Evolutionary conservation across 1,139 yeast species (phyloP).

Genomic region (Yamadazyma blattariae): DNA sequence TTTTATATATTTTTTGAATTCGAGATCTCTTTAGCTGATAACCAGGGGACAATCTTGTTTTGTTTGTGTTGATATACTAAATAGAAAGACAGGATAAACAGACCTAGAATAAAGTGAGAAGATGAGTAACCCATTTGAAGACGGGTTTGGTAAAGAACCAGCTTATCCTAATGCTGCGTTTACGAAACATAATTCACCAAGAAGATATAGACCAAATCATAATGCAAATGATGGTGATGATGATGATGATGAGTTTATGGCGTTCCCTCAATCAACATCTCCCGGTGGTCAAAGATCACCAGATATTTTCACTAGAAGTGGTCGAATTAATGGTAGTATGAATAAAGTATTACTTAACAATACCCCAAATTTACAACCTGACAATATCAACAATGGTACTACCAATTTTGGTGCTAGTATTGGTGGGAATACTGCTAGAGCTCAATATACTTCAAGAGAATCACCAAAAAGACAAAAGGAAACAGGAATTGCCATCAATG

Average conservation of each 20-base stretch:
- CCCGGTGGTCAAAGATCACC: slow-evolving; percentile 31
- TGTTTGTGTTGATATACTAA: too few relatives aligned
- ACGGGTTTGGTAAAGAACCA: slow-evolving; percentile 30
- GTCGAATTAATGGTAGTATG: slow-evolving; percentile 24
- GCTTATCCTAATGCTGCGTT: slow-evolving; percentile 41
- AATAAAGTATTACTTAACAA: slow-evolving; percentile 20
- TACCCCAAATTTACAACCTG: slow-evolving; percentile 14
- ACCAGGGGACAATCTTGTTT: too few relatives aligned
- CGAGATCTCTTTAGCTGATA: too few relatives aligned
- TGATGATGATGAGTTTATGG: slow-evolving; percentile 22
- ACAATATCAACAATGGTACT: slow-evolving; percentile 6
- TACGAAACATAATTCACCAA: slow-evolving; percentile 39
- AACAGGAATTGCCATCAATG: slow-evolving; percentile 44
- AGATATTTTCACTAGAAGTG: slow-evolving; percentile 45
- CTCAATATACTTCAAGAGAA: slow-evolving; percentile 57
- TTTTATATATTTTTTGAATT: too few relatives aligned
- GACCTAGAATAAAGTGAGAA: too few relatives aligned
- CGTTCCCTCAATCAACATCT: slow-evolving; percentile 22
- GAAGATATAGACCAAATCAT: slow-evolving; percentile 27
- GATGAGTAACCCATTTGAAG: slow-evolving; percentile 36
- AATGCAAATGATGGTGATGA: slow-evolving; percentile 23
- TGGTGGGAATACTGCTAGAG: slow-evolving; percentile 39
- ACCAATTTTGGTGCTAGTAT: background rate
- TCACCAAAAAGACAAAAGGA: slow-evolving; percentile 61
- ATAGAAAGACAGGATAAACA: too few relatives aligned